Evolutionary conservation across 1,284 basidiomycete genomes (phyloP).

Genomic region (Termitomyces sp.): DNA sequence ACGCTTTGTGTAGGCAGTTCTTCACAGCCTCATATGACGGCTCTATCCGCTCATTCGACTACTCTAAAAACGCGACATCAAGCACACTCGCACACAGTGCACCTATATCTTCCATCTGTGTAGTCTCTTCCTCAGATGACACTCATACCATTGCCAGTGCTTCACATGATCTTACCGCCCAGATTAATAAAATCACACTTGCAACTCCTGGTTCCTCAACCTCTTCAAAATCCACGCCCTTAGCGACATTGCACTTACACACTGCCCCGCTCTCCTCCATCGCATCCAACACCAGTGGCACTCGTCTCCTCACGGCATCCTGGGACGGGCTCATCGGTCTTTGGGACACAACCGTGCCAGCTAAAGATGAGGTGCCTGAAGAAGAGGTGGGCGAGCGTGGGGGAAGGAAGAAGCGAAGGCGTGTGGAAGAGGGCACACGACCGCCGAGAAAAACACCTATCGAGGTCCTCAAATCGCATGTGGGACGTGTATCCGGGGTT

Average conservation of each 20-base stretch:
- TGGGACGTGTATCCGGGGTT: conserved; percentile 64
- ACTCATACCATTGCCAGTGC: conserved; percentile 65
- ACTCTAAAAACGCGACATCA: conserved; percentile 52
- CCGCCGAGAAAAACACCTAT: conserved; percentile 57
- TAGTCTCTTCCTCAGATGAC: conserved; percentile 34
- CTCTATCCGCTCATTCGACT: conserved; percentile 68
- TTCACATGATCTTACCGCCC: conserved; percentile 79
- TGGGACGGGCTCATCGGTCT: conserved; percentile 81
- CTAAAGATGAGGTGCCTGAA: conserved; percentile 54
- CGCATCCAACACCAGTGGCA: conserved; percentile 45
- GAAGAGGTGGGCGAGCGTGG: conserved; percentile 22
- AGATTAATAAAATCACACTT: conserved; percentile 51
- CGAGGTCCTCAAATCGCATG: conserved; percentile 70
- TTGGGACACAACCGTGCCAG: conserved; percentile 65
- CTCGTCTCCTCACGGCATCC: conserved; percentile 65
- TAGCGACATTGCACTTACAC: conserved; percentile 72
- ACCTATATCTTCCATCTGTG: conserved; percentile 69
- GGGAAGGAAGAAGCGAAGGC: conserved; percentile 27
- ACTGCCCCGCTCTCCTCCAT: conserved; percentile 70
- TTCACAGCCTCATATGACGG: conserved; percentile 82
- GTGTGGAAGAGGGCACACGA: conserved; percentile 28
- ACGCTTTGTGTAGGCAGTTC: conserved; percentile 44
- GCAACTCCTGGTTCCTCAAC: conserved; percentile 23
- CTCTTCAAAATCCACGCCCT: conserved; percentile 30
- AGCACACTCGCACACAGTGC: conserved; percentile 53